Base-by-base conservation (phyloP, 2,329 filamentous ascomycete genomes). In the Pseudonectria foliicola region DNA sequence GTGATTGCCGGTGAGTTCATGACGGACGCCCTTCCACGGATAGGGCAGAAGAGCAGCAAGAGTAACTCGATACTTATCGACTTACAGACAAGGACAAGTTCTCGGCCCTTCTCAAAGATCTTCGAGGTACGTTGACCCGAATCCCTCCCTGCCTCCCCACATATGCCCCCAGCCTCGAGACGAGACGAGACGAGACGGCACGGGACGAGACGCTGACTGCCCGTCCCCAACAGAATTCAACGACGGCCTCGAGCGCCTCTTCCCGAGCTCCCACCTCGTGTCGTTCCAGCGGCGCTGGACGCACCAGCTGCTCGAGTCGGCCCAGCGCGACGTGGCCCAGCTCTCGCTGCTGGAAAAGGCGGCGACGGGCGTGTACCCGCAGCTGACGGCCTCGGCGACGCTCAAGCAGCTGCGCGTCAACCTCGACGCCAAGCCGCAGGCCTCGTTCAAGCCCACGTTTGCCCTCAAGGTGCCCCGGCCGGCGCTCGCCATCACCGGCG, bases 351-450 rank as follows among this genome's bases (percentile, higher is more conserved):
- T 69, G 7, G 64, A 67, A 29, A 56, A 49, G 10, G 65, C 65
- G 3, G 57, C 64, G 6, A 57, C 53, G 4, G 64, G 60, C 25
- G 51, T 58, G 25, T 69, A 68, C 40, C 64, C 66, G 3, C 51
- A 62, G 27, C 57, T 69, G 14, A 65, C 57, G 33, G 52, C 60
- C 15, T 62, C 64, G 1, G 66, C 65, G 27, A 61, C 55, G 29
- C 57, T 68, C 34, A 70, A 70, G 48, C 59, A 64, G 31, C 57
- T 69, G 14, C 58, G 63, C 33, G 66, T 69, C 46, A 70, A 70
- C 49, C 60, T 69, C 33, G 66, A 69, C 44, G 48, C 55, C 27
- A 57, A 56, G 33, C 56, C 64, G 1, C 64, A 61, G 31, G 44
- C 54, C 7, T 54, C 56, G 6, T 67, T 68, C 48, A 58, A 57